Evolutionary conservation across 1,284 basidiomycete species (phyloP).

Genomic region (Sutorius eximius): DNA sequence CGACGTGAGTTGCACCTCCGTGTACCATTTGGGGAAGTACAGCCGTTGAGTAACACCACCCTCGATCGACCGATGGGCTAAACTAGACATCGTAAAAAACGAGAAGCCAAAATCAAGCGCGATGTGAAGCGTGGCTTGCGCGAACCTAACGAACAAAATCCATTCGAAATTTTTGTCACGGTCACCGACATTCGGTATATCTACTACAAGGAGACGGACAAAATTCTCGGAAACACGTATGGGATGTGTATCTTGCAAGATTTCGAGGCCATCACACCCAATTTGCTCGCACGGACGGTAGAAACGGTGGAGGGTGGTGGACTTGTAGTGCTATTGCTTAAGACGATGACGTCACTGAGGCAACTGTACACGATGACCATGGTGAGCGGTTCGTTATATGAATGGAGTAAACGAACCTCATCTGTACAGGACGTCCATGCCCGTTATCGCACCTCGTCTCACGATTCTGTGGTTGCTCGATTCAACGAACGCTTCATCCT

Average conservation of each 20-base stretch:
- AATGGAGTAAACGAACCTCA: neutral
- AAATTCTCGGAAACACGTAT: slow-evolving; percentile 96
- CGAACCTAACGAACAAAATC: slow-evolving; percentile 93
- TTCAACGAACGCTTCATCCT: slow-evolving; percentile 99
- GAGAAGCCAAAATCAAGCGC: slow-evolving; percentile 92
- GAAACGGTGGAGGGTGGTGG: slow-evolving; percentile 99
- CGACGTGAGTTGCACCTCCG: slow-evolving; percentile 56
- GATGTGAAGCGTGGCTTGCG: slow-evolving; percentile 93
- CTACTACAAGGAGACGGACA: slow-evolving; percentile 94
- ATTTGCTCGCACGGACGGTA: slow-evolving; percentile 93
- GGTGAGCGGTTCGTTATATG: slow-evolving; percentile 50
- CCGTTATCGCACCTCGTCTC: slow-evolving; percentile 89
- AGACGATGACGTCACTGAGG: slow-evolving; percentile 92
- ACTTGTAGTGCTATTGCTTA: slow-evolving; percentile 86
- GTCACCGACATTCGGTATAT: slow-evolving; percentile 99
- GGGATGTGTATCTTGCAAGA: slow-evolving; percentile 98
- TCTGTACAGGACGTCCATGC: slow-evolving; percentile 82
- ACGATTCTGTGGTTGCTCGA: slow-evolving; percentile 87
- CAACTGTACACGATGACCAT: slow-evolving; percentile 97
- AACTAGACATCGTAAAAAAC: slow-evolving; percentile 90
- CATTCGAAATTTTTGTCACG: slow-evolving; percentile 97
- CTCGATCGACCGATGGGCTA: neutral
- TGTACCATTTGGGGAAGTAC: neutral
- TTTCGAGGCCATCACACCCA: slow-evolving; percentile 98
- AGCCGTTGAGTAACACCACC: neutral